Conservation (phyloP, 257 asterid species). For the Echium plantagineum region DNA sequence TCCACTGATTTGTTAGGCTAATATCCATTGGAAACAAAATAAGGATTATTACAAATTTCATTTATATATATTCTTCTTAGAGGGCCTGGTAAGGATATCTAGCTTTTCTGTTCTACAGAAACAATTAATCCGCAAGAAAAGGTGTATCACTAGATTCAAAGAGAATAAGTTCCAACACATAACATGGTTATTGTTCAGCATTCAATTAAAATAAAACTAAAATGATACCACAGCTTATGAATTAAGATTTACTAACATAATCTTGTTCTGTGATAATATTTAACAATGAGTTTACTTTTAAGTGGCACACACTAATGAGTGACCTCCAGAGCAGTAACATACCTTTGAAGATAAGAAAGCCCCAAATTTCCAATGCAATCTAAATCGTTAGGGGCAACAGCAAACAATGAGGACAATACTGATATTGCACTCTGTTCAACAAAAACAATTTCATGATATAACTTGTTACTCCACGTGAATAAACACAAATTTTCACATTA, state of each 20-base stretch:
- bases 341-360: constrained; percentile 84
- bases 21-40: neutral
- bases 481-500: constrained; percentile 2
- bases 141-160: too few species aligned
- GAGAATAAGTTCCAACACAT: too few species aligned
- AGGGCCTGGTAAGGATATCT: too few species aligned
- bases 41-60: neutral
- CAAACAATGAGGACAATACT: constrained; percentile 69
- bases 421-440: constrained; percentile 76
- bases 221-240: too few species aligned
- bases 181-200: too few species aligned
- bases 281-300: neutral
- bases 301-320: neutral
- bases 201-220: too few species aligned
- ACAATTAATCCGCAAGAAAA: too few species aligned
- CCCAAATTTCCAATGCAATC: constrained; percentile 96
- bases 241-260: too few species aligned
- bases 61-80: too few species aligned
- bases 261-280: too few species aligned
- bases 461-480: neutral
- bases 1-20: too few species aligned
- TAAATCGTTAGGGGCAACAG: constrained; percentile 64
- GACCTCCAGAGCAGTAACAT: neutral
- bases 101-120: too few species aligned
- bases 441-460: constrained; percentile 15